phyloP scores from a whole-genome alignment of 208 protist species.

The Trypanosomatidae sp. region DNA sequence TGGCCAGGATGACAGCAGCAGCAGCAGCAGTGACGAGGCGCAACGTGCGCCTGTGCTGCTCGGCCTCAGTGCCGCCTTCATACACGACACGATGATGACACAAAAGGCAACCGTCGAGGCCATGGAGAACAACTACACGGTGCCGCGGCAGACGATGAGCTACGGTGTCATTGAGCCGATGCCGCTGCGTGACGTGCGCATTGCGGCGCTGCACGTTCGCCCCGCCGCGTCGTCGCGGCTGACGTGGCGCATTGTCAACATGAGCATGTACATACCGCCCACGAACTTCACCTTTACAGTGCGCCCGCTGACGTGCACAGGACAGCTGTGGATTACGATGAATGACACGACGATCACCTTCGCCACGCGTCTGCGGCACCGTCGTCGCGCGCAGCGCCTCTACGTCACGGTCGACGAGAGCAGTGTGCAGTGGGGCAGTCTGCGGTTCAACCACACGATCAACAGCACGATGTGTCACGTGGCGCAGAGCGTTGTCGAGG shows the following conservation, averaged over 20 bases:
- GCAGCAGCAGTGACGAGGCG: too few relatives aligned
- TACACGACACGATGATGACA: too few relatives aligned
- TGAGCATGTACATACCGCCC: constrained; percentile 13
- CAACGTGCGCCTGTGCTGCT: too few relatives aligned
- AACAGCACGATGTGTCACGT: constrained; percentile 18
- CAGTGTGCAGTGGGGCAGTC: constrained; percentile 18
- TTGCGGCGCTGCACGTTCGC: constrained; percentile 7
- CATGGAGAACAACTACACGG: constrained; percentile 5
- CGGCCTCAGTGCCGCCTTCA: too few relatives aligned
- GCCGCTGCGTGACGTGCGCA: constrained; percentile 14
- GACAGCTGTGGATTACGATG: constrained; percentile 16
- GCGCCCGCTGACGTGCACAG: constrained; percentile 10
- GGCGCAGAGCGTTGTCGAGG: constrained; percentile 19
- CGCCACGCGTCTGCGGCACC: constrained; percentile 7
- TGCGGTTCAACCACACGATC: constrained; percentile 29
- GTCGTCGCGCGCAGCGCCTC: constrained; percentile 18
- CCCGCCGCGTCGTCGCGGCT: constrained; percentile 8
- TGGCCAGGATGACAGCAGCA: too few relatives aligned
- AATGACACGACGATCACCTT: constrained; percentile 14
- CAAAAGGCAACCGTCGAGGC: too few relatives aligned
- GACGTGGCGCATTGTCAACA: constrained; percentile 13
- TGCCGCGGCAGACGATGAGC: constrained; percentile 19
- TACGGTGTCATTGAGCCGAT: constrained; percentile 30
- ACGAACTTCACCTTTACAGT: constrained; percentile 31
- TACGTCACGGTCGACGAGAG: constrained; percentile 6